Evolutionary conservation across 306 rosid genomes (phyloP), one percentile per base, ranked within the genome.

Genomic region (Cucurbita maxima): DNA sequence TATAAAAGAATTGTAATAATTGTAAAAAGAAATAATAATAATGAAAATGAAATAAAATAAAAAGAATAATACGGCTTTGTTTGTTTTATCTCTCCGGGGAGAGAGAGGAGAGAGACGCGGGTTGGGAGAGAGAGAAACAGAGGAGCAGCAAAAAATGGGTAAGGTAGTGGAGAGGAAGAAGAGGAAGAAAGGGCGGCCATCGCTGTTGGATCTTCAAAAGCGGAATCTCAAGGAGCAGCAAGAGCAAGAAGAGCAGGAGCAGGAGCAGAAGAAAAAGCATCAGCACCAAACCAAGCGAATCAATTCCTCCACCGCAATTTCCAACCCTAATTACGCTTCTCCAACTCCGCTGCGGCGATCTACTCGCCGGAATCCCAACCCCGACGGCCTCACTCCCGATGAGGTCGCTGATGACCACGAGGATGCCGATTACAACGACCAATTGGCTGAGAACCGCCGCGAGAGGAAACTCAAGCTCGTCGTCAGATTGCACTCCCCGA

Each of bases 161-260:
- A 87, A 85, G 89, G 82, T 80, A 80, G 88, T 88, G 83, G 87
- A 88, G 84, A 82, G 38, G 89, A 82, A 64, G 89, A 85, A 83
- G 92, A 85, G 82, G 92, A 88, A 88, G 90, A 88, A 88, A 77
- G 93, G 93, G 43, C 81, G 90, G 64, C 93, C 93, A 15, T 88
- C 90, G 81, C 88, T 88, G 20, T 82, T 88, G 50, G 93, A 88
- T 86, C 88, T 88, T 73, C 90, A 86, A 78, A 88, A 79, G 67
- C 88, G 93, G 36, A 82, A 76, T 41, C 81, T 88, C 45, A 81
- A 74, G 60, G 86, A 88, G 43, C 82, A 86, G n/a, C 81, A 86
- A 18, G 78, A 61, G 1, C 83, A 79, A 4, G 36, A 64, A 2
- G 14, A 68, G 0, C 40, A 47, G 10, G 78, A 86, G 19, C 79